Conservation (phyloP, 2,329 filamentous ascomycete species). For the Penicillium psychrosexuale region DNA sequence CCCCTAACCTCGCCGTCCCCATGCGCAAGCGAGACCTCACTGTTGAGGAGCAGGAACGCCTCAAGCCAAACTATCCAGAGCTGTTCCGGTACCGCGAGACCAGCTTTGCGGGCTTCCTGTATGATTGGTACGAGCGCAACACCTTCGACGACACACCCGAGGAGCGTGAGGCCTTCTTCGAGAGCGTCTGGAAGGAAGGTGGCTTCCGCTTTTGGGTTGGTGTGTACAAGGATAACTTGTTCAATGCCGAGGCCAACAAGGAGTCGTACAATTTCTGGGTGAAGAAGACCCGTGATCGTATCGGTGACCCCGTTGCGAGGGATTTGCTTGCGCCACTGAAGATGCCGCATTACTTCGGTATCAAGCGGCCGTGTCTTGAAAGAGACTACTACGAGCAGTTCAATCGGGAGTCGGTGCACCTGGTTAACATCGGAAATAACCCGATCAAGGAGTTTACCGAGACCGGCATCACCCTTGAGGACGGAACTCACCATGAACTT, state of each 20-base stretch:
- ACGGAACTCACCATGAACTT: conserved; percentile 39
- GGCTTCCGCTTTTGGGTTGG: conserved; percentile 57
- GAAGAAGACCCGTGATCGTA: conserved; percentile 50
- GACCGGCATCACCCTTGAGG: conserved; percentile 40
- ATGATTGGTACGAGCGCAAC: conserved; percentile 53
- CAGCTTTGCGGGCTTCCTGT: conserved; percentile 59
- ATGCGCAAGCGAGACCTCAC: conserved; percentile 55
- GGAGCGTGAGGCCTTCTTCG: conserved; percentile 51
- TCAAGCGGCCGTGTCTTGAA: conserved; percentile 52
- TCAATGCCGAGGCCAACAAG: conserved; percentile 50
- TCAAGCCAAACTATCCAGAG: conserved; percentile 47
- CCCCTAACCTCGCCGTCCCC: conserved; percentile 62
- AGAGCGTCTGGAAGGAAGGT: conserved; percentile 50
- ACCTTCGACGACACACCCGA: conserved; percentile 55
- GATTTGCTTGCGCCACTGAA: conserved; percentile 54
- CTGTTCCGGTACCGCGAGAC: conserved; percentile 54
- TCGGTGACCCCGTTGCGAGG: conserved; percentile 49
- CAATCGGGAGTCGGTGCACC: conserved; percentile 45
- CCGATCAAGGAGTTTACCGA: conserved; percentile 43
- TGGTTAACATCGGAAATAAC: conserved; percentile 47
- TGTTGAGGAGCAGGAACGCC: conserved; percentile 50
- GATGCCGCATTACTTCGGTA: conserved; percentile 55
- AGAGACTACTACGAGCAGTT: conserved; percentile 51
- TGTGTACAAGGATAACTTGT: conserved; percentile 54
- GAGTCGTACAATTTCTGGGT: conserved; percentile 57